Conservation (phyloP, 2,329 filamentous ascomycete genomes). For the Penicillium sumatraense region DNA sequence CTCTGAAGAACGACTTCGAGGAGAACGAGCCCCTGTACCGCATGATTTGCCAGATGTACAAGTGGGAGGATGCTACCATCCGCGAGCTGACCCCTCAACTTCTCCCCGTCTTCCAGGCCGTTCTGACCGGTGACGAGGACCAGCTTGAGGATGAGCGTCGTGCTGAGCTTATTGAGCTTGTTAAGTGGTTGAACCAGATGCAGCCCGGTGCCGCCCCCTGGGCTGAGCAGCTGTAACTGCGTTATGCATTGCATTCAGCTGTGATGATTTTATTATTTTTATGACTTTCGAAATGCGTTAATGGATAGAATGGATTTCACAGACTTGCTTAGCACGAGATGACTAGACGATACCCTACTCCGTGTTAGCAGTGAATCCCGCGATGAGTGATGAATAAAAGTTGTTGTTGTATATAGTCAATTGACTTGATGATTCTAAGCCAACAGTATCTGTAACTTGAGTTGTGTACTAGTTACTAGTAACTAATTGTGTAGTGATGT, state of each 20-base stretch:
- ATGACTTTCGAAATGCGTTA: constrained; percentile 25
- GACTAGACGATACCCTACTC: constrained; percentile 42
- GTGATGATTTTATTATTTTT: constrained; percentile 15
- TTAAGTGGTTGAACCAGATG: constrained; percentile 54
- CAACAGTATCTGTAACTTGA: too few species aligned
- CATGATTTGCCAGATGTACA: constrained; percentile 83
- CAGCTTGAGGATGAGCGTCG: constrained; percentile 55
- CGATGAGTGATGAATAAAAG: constrained; percentile 40
- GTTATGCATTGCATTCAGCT: not conserved
- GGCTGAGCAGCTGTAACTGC: constrained; percentile 41
- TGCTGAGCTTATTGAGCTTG: constrained; percentile 51
- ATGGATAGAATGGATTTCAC: constrained; percentile 35
- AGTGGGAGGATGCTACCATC: constrained; percentile 52
- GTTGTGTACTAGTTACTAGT: too few species aligned
- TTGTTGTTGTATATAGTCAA: constrained; percentile 33
- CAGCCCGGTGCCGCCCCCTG: constrained; percentile 45
- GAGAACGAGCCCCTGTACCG: constrained; percentile 94
- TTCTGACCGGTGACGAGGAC: constrained; percentile 49
- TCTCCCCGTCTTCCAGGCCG: constrained; percentile 53
- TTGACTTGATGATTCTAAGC: constrained; percentile 22
- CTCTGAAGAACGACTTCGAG: constrained; percentile 90
- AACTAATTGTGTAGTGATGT: too few species aligned
- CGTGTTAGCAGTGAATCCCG: constrained; percentile 26
- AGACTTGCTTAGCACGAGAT: constrained; percentile 25
- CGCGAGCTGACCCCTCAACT: constrained; percentile 51